Percentiles rank a stretch among this genome's conserved stretches.
These are phyloP conservation scores for Ophiognomonia clavigignenti-juglandacearum DNA, from an alignment of 2,329 filamentous ascomycete species.

Conservation along the genomic window DNA sequence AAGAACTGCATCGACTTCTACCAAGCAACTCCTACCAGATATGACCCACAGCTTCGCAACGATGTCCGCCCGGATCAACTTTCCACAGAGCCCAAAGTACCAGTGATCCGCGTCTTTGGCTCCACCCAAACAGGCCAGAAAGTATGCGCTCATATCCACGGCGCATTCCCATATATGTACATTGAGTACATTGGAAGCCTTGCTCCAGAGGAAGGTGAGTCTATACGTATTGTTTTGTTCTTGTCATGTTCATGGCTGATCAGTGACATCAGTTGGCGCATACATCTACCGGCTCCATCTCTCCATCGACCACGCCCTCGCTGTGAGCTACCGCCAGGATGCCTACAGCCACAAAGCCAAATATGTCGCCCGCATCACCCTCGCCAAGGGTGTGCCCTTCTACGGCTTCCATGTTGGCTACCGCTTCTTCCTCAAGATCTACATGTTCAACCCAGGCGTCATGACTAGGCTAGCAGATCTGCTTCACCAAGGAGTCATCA, in stretches of 20 bases:
- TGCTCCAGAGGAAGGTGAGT: conserved; percentile 60
- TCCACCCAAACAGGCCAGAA: conserved; percentile 93
- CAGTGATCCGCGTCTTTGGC: conserved; percentile 86
- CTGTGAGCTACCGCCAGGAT: conserved; percentile 77
- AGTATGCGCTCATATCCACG: conserved; percentile 92
- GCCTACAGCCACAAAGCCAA: conserved; percentile 58
- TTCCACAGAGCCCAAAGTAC: conserved; percentile 66
- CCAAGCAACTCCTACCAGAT: conserved; percentile 69
- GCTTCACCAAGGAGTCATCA: conserved; percentile 79
- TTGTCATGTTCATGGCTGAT: background rate
- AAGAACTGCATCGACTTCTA: conserved; percentile 96
- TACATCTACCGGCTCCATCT: conserved; percentile 76
- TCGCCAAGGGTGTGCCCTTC: conserved; percentile 91
- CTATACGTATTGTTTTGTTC: background rate
- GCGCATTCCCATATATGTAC: conserved; percentile 93
- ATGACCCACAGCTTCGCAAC: conserved; percentile 74
- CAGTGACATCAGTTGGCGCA: conserved; percentile 52
- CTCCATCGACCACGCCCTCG: conserved; percentile 86
- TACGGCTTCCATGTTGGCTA: conserved; percentile 96
- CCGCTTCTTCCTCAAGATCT: conserved; percentile 87
- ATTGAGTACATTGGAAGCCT: conserved; percentile 75
- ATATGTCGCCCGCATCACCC: conserved; percentile 84
- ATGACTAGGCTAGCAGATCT: conserved; percentile 87
- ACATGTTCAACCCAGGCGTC: conserved; percentile 80
- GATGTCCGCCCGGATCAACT: conserved; percentile 55